Base-by-base conservation (phyloP, 2,329 filamentous ascomycete species). In the Acrodontium crateriforme region DNA sequence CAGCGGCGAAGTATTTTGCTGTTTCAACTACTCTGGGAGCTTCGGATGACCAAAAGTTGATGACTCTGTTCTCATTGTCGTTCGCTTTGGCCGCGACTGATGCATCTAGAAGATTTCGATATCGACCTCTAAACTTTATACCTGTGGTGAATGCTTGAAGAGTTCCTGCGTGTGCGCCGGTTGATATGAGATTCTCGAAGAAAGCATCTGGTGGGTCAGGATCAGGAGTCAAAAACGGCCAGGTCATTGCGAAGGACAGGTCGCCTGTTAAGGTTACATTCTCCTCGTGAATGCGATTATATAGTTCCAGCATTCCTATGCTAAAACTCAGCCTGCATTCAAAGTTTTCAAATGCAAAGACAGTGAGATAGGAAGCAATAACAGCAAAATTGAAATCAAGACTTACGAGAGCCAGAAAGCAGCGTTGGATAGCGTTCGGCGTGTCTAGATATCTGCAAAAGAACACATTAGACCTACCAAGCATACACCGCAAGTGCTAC, bases 161-260 rank as follows among this genome's bases (percentile, higher is more conserved):
- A 2, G 61, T 65, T 3, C 69, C 69, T 8, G 68, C 63, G 40
- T 69, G 69, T 0, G 67, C 67, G 1, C 69, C 67, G 6, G 63
- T 69, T 5, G 46, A 54, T 4, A 68, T 70, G 15, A 73, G 50
- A 32, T 71, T 63, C 24, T 67, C 65, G 30, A 72, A 63, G n/a
- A n/a, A n/a, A n/a, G n/a, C n/a, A n/a, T n/a, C n/a, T 27, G 62
- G 47, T 6, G 44, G 34, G 4, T 51, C 41, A 1, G 62, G 59
- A 17, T 54, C 44, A 40, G 29, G 41, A 34, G 64, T 65, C 39
- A 72, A 66, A 37, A 71, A 69, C 18, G 59, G 49, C 66, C 66
- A 71, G 21, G 59, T 34, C 27, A 68, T 65, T 34, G 68, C 47
- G 42, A 72, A 72, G 1, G 55, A 51, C 6, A 74, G 43, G n/a